Evolutionary conservation across 2,329 filamentous ascomycete genomes (phyloP), one percentile per base, ranked within the genome.

Genomic region (Colletotrichum orchidophilum): DNA sequence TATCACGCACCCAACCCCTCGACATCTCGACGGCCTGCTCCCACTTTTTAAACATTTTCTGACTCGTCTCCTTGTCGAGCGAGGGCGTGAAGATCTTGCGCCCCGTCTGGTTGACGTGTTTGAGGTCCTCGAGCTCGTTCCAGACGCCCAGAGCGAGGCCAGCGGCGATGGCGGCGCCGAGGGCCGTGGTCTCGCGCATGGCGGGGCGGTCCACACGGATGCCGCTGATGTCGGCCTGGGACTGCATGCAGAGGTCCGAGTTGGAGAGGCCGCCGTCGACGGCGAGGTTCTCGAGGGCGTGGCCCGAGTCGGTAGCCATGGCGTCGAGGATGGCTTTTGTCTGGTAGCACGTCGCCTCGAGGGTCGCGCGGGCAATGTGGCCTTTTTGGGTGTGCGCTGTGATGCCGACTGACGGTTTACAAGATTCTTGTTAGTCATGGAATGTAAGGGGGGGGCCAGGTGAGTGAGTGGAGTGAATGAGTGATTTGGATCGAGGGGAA

Each of bases 181-280:
- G 88, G 1, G 94, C 93, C 1, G 95, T 97, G 4, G 94, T 97
- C 84, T 97, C 95, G 68, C 93, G 92, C 95, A 97, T 97, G 66
- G 90, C 88, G 0, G 95, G 95, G 27, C 95, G 91, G 80, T 95
- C 90, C 71, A 97, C 93, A 31, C 92, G 92, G 75, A 97, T 96
- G 66, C 91, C 84, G 76, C 93, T 94, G 61, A 97, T 88, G 82
- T 97, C 92, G 73, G 95, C 92, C 87, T 97, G 95, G 5, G 93
- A 94, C 87, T 92, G 94, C 95, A 97, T 97, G 83, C 92, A 94
- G 66, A 97, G 87, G 78, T 95, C 92, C 12, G 93, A 96, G 82
- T 94, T 96, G 76, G 92, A 95, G 87, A 97, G 94, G 70, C 95
- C 95, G 68, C 95, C 95, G 78, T 97, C 95, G 53, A 97, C 95